Evolutionary conservation across 495 filamentous ascomycete species (phyloP).

Genomic region (Emericellopsis terricola): DNA sequence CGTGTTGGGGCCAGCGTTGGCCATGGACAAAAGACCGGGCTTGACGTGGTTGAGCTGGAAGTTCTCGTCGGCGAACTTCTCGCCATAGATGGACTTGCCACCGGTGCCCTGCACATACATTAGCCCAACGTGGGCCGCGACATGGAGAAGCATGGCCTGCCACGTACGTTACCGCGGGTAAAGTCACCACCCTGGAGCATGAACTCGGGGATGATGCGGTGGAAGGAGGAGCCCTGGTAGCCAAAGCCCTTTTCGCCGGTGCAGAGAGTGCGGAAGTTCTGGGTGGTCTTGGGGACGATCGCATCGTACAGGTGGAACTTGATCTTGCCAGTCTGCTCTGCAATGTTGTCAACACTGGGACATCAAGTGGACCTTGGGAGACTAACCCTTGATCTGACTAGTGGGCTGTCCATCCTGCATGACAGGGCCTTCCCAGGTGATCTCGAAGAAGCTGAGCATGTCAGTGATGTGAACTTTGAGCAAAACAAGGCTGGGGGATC

Average conservation of each 20-base stretch:
- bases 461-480: too few relatives aligned
- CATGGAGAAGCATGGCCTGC: not conserved
- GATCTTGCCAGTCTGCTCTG: conserved; percentile 65
- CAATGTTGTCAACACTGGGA: not conserved
- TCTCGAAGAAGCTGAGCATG: conserved; percentile 20
- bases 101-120: conserved; percentile 46
- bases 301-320: conserved; percentile 82
- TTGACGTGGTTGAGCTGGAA: conserved; percentile 44
- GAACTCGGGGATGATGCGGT: conserved; percentile 90
- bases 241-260: conserved; percentile 83
- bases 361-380: not conserved
- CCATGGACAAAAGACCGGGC: conserved; percentile 60
- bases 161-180: conserved; percentile 76
- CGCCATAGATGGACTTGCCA: conserved; percentile 76
- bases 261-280: conserved; percentile 92
- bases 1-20: conserved; percentile 68
- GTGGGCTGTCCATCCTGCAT: conserved; percentile 39
- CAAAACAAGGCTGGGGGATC: too few relatives aligned
- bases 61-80: conserved; percentile 75
- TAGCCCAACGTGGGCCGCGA: conserved; percentile 5
- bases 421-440: conserved; percentile 49
- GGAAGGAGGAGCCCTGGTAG: conserved; percentile 68
- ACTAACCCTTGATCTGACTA: conserved; percentile 42
- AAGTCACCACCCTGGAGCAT: conserved; percentile 99
- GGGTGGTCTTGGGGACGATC: conserved; percentile 73